A percentile compares a stretch with the other conserved stretches of the same genome.
phyloP scores from a whole-genome alignment of 164 flowering plant genomes.

The Vitis rupestris region DNA sequence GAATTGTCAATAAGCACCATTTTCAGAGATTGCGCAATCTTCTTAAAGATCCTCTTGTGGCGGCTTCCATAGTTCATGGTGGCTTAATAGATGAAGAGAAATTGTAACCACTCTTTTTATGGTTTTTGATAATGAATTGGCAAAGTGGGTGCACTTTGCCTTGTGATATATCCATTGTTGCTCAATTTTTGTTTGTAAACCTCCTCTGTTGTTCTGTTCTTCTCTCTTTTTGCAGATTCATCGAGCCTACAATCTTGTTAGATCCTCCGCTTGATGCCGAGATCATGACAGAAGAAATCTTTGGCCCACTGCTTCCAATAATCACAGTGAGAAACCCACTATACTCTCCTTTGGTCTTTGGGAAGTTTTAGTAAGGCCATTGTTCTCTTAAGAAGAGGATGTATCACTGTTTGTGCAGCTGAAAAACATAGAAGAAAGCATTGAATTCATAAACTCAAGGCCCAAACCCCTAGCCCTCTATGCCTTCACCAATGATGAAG shows the following conservation, averaged over 20 bases:
- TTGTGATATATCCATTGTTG: neutral
- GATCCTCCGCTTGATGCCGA: conserved; percentile 79
- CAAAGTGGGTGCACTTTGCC: too few relatives aligned
- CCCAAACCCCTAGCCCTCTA: conserved; percentile 78
- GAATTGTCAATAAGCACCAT: conserved; percentile 59
- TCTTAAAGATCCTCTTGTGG: conserved; percentile 58
- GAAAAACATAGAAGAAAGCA: conserved; percentile 74
- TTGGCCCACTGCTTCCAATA: conserved; percentile 90
- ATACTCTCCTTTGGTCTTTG: neutral
- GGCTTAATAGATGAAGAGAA: conserved; percentile 63
- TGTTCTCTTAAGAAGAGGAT: neutral
- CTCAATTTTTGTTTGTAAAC: neutral
- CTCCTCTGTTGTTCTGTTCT: neutral
- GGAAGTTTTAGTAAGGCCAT: neutral
- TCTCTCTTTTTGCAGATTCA: conserved; percentile 40
- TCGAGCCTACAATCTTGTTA: conserved; percentile 85
- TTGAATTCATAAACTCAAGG: conserved; percentile 69
- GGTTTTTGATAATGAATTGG: neutral
- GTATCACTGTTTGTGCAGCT: conserved; percentile 39
- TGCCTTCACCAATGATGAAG: conserved; percentile 65
- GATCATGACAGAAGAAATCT: conserved; percentile 88
- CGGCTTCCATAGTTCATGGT: conserved; percentile 70
- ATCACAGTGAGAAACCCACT: conserved; percentile 59
- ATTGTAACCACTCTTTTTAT: conserved; percentile 36
- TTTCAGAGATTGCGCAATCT: conserved; percentile 48